Base-by-base conservation (phyloP, 2,329 filamentous ascomycete species). In the Neofusicoccum laricinum region DNA sequence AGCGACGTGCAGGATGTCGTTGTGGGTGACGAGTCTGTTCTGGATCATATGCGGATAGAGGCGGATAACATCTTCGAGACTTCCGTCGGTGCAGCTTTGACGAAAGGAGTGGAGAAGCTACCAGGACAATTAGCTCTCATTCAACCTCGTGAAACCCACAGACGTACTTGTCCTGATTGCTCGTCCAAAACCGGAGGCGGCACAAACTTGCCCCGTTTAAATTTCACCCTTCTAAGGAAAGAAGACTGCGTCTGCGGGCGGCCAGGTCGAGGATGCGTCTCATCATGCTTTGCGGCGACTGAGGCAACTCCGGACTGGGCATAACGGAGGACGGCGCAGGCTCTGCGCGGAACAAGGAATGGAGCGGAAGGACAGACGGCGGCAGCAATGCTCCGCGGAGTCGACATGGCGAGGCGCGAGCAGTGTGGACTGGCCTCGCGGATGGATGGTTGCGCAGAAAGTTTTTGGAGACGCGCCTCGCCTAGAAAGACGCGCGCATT, bases 321-420 rank as follows among this genome's bases (percentile, higher is more conserved):
- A 59, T 36, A n/a, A n/a, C 41, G 25, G 30, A 59, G 10, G 15
- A 36, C n/a, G 15, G 41, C 40, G 15, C 55, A 59, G 14, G 55
- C 55, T 49, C 46, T 50, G 32, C 58, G 58, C 32, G 75, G 75
- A 3, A 69, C 71, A 38, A 77, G 73, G 55, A 77, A 77, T 1
- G 75, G 75, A 3, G 74, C 69, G 25, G 71, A 74, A 1, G 75
- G 75, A 53, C 73, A 76, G 53, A 76, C 67, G 8, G 75, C 48
- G 1, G 71, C 66, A 17, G 74, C 71, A 19, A 76, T 70, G 45
- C 36, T 21, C 14, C 49, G 50, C 4, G 49, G 25, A 34, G 30
- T 34, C 12, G 45, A 49, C 62, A 58, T 64, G 19, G 36, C 12
- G 49, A 12, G 21, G 15, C 15, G 55, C 40, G 30, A 48, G 41